These are phyloP conservation scores for Leccinum rimulosum DNA, from an alignment of 768 basidiomycete species.

Conservation along the genomic window DNA sequence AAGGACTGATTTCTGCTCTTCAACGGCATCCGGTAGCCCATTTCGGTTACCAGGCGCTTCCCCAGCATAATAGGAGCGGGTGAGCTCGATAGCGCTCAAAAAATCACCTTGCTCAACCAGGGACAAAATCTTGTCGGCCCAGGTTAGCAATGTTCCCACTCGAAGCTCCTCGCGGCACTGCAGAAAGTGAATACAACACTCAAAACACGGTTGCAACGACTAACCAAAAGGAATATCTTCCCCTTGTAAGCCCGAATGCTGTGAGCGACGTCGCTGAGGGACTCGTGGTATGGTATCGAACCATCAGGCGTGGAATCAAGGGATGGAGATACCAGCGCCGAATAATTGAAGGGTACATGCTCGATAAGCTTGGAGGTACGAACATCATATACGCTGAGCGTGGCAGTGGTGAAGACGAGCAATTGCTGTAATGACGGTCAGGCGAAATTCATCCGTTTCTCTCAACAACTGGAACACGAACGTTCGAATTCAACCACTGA, in stretches of 20 bases:
- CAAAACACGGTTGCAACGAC: constrained; percentile 22
- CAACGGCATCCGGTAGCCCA: constrained; percentile 69
- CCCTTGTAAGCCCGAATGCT: constrained; percentile 84
- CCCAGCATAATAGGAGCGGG: constrained; percentile 77
- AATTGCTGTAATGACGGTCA: constrained; percentile 54
- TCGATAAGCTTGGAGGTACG: constrained; percentile 58
- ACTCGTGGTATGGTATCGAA: constrained; percentile 46
- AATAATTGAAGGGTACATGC: constrained; percentile 53
- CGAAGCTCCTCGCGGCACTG: constrained; percentile 65
- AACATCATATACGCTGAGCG: constrained; percentile 71
- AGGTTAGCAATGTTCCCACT: constrained; percentile 86
- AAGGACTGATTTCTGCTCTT: constrained; percentile 60
- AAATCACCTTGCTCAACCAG: constrained; percentile 87
- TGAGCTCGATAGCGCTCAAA: constrained; percentile 83
- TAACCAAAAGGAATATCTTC: constrained; percentile 86
- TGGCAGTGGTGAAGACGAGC: constrained; percentile 52
- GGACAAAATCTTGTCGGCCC: constrained; percentile 90
- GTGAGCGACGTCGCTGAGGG: constrained; percentile 55
- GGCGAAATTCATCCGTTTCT: not conserved
- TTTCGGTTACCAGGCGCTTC: constrained; percentile 84
- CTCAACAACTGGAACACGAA: constrained; percentile 48
- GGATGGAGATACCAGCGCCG: constrained; percentile 54
- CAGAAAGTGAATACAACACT: constrained; percentile 6
- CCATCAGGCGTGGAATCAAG: constrained; percentile 46
- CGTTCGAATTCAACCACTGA: constrained; percentile 87